These are phyloP conservation scores for Neofusicoccum kwambonambiense DNA, from an alignment of 2,329 filamentous ascomycete genomes.

Conservation along the genomic window DNA sequence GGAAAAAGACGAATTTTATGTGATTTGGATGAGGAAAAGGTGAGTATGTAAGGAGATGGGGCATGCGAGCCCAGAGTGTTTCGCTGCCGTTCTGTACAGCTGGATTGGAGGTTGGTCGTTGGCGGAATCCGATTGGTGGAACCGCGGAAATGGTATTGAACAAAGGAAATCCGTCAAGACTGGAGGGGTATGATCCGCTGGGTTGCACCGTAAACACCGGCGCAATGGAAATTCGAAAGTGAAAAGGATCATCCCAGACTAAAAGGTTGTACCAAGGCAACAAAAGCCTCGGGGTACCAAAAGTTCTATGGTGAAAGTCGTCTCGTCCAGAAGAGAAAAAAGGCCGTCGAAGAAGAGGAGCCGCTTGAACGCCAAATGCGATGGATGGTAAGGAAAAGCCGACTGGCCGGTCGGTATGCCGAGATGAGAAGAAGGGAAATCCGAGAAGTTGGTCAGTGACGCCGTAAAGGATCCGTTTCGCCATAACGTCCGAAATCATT, in stretches of 20 bases:
- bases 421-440: constrained; percentile 19
- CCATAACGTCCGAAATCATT: constrained; percentile 25
- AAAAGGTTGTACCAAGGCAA: constrained; percentile 5
- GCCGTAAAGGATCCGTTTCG: constrained; percentile 33
- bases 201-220: constrained; percentile 1
- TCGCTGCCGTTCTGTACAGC: constrained; percentile 16
- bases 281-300: constrained; percentile 1
- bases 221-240: constrained; percentile 19
- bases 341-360: constrained; percentile 27
- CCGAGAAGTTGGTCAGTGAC: constrained; percentile 35
- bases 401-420: constrained; percentile 11
- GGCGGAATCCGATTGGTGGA: not conserved
- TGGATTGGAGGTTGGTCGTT: not conserved
- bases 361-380: constrained; percentile 37
- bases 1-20: not conserved
- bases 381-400: not conserved
- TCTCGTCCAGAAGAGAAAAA: constrained; percentile 15
- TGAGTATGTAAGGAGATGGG: constrained; percentile 10
- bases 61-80: not conserved
- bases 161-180: constrained; percentile 17
- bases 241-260: constrained; percentile 19
- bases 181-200: constrained; percentile 16
- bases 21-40: not conserved
- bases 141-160: not conserved
- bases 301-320: constrained; percentile 19